Evolutionary conservation across 768 basidiomycete genomes (phyloP).

Genomic region (Gloeophyllum trabeum): DNA sequence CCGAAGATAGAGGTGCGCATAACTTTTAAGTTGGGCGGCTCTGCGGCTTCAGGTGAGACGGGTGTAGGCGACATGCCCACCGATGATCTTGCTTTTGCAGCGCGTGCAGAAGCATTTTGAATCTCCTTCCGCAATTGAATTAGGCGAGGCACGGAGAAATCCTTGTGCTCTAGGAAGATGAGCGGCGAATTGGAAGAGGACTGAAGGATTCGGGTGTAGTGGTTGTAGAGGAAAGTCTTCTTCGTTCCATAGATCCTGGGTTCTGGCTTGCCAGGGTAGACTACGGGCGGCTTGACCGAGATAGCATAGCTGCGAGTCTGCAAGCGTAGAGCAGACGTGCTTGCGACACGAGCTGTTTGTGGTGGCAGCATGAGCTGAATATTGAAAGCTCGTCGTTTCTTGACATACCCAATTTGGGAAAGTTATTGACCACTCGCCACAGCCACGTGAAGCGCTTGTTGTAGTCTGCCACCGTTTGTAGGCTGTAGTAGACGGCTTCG

Average conservation of each 20-base stretch:
- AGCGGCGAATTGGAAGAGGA: conserved; percentile 46
- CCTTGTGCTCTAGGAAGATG: conserved; percentile 69
- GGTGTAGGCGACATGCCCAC: conserved; percentile 13
- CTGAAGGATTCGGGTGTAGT: conserved; percentile 65
- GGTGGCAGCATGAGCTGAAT: no score
- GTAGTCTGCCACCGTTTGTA: no score
- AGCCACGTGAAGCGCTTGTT: no score
- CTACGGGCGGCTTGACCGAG: conserved; percentile 38
- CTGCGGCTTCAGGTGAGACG: conserved; percentile 3
- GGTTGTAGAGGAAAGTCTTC: conserved; percentile 73
- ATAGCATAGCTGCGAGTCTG: no score
- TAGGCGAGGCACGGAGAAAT: conserved; percentile 60
- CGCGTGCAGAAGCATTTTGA: conserved; percentile 30
- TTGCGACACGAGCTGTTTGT: no score
- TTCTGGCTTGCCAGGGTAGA: conserved; percentile 38
- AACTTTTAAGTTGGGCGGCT: conserved; percentile 46
- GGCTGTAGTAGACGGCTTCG: no score
- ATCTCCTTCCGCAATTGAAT: conserved; percentile 63
- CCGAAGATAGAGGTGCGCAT: conserved; percentile 75
- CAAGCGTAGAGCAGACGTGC: no score
- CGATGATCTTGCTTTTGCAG: conserved; percentile 22
- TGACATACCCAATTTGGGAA: no score
- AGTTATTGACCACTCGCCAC: no score
- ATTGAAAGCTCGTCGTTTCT: no score
- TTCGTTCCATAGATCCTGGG: conserved; percentile 68